Evolutionary conservation across 1,139 yeast genomes (phyloP).

Genomic region (Suhomyces maxii): DNA sequence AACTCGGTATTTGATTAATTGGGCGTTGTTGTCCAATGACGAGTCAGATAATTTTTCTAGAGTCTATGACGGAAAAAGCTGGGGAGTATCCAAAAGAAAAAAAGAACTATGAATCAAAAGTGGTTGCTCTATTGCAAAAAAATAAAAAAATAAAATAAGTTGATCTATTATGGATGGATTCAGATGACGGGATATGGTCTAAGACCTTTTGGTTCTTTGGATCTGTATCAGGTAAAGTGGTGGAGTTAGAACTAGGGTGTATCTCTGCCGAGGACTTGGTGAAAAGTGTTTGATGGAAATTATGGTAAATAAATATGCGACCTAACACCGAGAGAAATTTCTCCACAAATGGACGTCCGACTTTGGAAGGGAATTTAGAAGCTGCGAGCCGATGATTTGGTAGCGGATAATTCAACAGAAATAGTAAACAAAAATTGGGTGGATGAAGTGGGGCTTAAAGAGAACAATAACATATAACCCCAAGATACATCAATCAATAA

Average conservation of each 20-base stretch:
- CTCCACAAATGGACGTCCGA: slow-evolving; percentile 4
- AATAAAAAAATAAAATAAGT: neutral
- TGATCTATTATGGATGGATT: no score
- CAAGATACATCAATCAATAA: no score
- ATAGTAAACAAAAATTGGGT: neutral
- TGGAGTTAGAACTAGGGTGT: no score
- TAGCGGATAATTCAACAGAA: no score
- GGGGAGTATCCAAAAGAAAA: no score
- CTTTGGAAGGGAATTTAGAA: slow-evolving; percentile 1
- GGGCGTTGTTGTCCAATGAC: neutral
- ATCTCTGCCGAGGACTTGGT: neutral
- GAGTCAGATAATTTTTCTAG: neutral
- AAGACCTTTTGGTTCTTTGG: neutral
- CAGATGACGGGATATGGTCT: neutral
- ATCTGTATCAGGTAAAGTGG: no score
- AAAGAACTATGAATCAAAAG: no score
- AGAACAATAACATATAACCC: no score
- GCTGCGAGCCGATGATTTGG: neutral
- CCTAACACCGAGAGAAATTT: slow-evolving; percentile 6
- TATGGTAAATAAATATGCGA: slow-evolving; percentile 3
- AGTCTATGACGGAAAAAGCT: no score
- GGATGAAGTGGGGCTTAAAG: no score
- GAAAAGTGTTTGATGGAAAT: neutral
- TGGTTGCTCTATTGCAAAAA: neutral
- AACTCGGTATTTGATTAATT: neutral